Percentiles rank a stretch among this genome's conserved stretches.
phyloP scores from a whole-genome alignment of 306 rosid species.

The Acacia acuminata region DNA sequence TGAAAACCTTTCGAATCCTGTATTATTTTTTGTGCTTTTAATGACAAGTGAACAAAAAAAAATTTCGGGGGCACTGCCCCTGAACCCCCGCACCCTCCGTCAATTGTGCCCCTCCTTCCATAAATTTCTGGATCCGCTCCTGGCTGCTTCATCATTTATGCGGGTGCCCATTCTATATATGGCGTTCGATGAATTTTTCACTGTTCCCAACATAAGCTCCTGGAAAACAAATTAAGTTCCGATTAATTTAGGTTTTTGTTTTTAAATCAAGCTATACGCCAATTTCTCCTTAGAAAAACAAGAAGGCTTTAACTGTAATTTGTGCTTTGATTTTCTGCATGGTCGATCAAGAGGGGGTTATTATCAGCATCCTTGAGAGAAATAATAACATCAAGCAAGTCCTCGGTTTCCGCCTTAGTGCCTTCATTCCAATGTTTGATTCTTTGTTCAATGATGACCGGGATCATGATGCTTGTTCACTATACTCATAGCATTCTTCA shows the following conservation, averaged over 20 bases:
- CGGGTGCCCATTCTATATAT: neutral
- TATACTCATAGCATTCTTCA: neutral
- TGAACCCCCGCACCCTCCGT: no score
- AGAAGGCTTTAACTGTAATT: no score
- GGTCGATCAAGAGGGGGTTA: neutral
- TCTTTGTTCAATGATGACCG: neutral
- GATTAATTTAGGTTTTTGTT: no score
- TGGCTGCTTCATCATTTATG: neutral
- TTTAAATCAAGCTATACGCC: no score
- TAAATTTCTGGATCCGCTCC: no score
- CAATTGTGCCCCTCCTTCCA: no score
- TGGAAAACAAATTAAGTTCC: neutral
- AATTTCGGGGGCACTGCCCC: no score
- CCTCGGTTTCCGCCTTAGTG: neutral
- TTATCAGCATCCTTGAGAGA: neutral
- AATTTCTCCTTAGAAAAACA: no score
- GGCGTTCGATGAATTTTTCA: neutral
- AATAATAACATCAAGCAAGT: neutral
- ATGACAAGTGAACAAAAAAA: no score
- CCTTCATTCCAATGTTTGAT: neutral
- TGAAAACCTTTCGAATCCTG: no score
- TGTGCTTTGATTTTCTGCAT: neutral
- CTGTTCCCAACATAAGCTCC: neutral
- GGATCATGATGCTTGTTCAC: neutral
- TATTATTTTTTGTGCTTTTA: no score